Evolutionary conservation across 225 moss, liverwort and hornwort species (phyloP).

Genomic region (Thuidium tamariscinum): DNA sequence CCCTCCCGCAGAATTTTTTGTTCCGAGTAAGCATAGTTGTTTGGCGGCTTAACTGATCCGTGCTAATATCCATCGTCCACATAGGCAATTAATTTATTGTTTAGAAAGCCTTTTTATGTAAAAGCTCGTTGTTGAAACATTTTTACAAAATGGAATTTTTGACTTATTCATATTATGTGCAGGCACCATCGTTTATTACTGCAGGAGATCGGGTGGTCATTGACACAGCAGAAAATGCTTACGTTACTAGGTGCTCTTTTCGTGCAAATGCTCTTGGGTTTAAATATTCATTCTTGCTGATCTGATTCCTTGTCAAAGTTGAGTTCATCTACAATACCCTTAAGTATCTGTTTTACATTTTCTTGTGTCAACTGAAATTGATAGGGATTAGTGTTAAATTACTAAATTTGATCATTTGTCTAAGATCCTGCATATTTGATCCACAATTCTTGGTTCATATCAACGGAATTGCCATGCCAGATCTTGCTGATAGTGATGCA

Average conservation of each 20-base stretch:
- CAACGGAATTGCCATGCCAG: not conserved
- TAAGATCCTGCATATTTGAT: not conserved
- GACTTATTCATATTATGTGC: not conserved
- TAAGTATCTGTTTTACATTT: not conserved
- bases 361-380: not conserved
- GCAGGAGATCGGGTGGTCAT: conserved; percentile 80
- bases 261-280: not conserved
- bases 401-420: not conserved
- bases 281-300: not conserved
- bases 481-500: not conserved
- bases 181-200: conserved; percentile 78
- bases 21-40: not conserved
- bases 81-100: not conserved
- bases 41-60: not conserved
- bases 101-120: not conserved
- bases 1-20: not conserved
- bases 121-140: not conserved
- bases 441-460: not conserved
- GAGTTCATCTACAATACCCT: not conserved
- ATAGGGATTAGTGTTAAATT: not conserved
- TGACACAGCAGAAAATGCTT: conserved; percentile 66
- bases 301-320: not conserved
- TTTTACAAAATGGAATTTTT: not conserved
- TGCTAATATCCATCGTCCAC: not conserved
- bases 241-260: conserved; percentile 54